Base-by-base conservation (phyloP, 371 early-diverging fungal genomes). In the Saksenaea vasiformis region DNA sequence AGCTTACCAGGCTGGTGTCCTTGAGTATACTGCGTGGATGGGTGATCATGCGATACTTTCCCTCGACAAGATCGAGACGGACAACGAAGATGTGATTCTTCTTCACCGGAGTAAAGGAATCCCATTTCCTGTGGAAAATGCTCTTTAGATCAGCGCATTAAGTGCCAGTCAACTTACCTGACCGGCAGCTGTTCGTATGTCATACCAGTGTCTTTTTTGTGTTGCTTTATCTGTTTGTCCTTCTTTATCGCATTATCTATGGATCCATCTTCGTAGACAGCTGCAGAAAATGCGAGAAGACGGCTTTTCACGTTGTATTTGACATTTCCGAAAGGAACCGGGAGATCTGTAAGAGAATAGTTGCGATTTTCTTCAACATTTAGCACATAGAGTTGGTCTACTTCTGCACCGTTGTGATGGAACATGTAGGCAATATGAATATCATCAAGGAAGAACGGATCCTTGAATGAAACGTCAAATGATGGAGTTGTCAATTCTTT, bases 121-220 rank as follows among this genome's bases (percentile, higher is more conserved):
- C 90, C 91, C 91, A 91, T 55, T 90, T 90, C 57, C 91, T 77
- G 27, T 35, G 31, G 17, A 36, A 34, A 15, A 27, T 41, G 8
- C 24, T 41, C 13, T 36, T 17, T 17, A 56, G 3, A 5, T 43
- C 13, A 9, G 15, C 31, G 34, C 9, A n/a, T 38, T 1, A 51
- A 1, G 15, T 44, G 5, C 13, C 19, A 36, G 0, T 28, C 17
- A 22, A 22, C 36, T 65, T 65, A 76, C 79, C 79, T 78, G 43
- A 91, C 86, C 80, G 87, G 87, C 37, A 91, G 73, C 14, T 82
- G 61, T 44, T 90, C 88, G 72, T 72, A 88, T 9, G 78, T 85
- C 24, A 83, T 34, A 15, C 75, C 86, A 0, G 80, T 78, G 56
- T 87, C 87, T 54, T 69, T 79, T 64, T 82, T 81, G 34, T 58